A percentile compares a stretch with the other conserved stretches of the same genome.
phyloP scores from a whole-genome alignment of 768 basidiomycete species.

The Mycena metata region DNA sequence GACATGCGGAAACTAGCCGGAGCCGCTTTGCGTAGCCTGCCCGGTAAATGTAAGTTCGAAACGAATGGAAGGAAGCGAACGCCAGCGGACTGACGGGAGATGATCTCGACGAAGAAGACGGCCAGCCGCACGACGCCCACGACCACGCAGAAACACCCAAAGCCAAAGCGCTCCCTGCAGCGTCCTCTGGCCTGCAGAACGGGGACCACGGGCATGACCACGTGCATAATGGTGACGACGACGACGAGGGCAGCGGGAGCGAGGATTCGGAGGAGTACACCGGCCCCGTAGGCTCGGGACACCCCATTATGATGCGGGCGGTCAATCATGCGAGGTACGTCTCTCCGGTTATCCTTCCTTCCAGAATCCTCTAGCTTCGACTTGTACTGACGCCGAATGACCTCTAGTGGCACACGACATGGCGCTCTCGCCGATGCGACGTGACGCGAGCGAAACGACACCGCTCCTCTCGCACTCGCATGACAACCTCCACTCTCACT shows the following conservation, averaged over 20 bases:
- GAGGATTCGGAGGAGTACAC: too few species aligned
- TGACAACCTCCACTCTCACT: background rate
- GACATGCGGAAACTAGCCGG: too few species aligned
- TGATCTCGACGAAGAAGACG: too few species aligned
- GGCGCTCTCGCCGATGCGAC: conserved; percentile 50
- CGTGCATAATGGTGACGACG: too few species aligned
- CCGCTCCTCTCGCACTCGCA: conserved; percentile 36
- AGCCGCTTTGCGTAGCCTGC: too few species aligned
- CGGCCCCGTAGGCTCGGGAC: conserved; percentile 13
- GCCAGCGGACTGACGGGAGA: too few species aligned
- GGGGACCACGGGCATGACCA: too few species aligned
- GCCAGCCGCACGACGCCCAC: conserved; percentile 56
- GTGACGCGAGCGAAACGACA: conserved; percentile 29
- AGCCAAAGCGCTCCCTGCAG: background rate
- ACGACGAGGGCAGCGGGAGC: too few species aligned
- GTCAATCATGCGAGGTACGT: conserved; percentile 49
- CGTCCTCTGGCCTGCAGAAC: background rate
- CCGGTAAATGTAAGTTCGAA: too few species aligned
- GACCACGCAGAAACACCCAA: conserved; percentile 44
- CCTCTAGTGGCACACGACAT: conserved; percentile 92
- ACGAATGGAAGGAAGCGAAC: too few species aligned
- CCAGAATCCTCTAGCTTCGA: too few species aligned
- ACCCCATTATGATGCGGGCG: conserved; percentile 35
- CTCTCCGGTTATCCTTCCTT: conserved; percentile 78
- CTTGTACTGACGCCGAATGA: too few species aligned